Base-by-base conservation (phyloP, 1,139 yeast genomes). In the Yamadazyma mexicana region DNA sequence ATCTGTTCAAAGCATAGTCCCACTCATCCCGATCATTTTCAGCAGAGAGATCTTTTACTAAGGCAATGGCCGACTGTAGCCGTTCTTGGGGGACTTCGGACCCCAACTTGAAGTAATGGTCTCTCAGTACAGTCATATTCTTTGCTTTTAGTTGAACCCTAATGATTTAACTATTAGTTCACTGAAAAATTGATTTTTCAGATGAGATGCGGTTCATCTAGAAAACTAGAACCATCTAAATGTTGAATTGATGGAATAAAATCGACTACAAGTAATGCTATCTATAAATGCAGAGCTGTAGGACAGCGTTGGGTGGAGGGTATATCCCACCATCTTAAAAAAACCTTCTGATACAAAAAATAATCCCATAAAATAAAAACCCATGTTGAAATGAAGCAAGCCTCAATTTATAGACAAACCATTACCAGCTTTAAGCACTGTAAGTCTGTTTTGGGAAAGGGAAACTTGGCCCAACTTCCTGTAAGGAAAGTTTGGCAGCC, bases 381-480 rank as follows among this genome's bases (percentile, higher is more conserved):
- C 43, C 46, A 46, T 48, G 51, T 48, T 48, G 51, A 48, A 46
- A 46, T 42, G 46, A 40, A 43, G 28, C 14, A 18, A 12, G 33
- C 24, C 16, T 16, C 17, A 29, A 15, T 16, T 18, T 9, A 12
- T 27, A 27, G 17, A 10, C 5, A 16, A 17, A 17, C 4, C n/a
- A 30, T 28, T 12, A 17, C 12, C 16, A 9, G 11, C 28, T 18
- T 23, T 51, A 56, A 42, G 60, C 59, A 38, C 72, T 49, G 65
- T 79, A 82, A 38, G 79, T 51, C 65, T 79, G 78, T 70, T 83
- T 83, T 49, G 87, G 86, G 74, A 80, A 77, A 51, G 98, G 97
- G 81, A 82, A 92, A 39, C 95, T 75, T 39, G 98, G 96, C 42
- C 99, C 98, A 51, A 87, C 78, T 66, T 87, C 86, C 75, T 89